Evolutionary conservation across 2,329 filamentous ascomycete genomes (phyloP).

Genomic region (Penicillium italicum): DNA sequence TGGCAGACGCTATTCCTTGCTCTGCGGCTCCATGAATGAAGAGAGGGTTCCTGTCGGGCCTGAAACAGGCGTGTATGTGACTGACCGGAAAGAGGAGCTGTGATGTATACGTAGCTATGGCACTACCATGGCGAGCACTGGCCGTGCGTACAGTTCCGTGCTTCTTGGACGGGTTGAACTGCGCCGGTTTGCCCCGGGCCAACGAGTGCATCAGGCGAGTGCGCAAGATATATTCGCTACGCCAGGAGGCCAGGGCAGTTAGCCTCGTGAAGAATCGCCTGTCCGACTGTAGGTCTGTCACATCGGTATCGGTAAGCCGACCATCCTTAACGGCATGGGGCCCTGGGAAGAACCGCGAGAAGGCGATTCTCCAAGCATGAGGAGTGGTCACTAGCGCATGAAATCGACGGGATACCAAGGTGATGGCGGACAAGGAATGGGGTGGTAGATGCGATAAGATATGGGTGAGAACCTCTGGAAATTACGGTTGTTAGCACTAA

Average conservation of each 20-base stretch:
- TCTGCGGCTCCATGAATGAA: slow-evolving; percentile 83
- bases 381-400: slow-evolving; percentile 83
- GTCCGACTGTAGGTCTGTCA: slow-evolving; percentile 63
- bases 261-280: slow-evolving; percentile 77
- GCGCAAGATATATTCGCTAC: slow-evolving; percentile 88
- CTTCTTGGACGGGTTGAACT: slow-evolving; percentile 50
- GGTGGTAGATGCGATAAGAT: slow-evolving; percentile 86
- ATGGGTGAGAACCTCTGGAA: slow-evolving; percentile 82
- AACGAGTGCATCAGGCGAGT: slow-evolving; percentile 80
- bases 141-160: slow-evolving; percentile 52
- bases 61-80: slow-evolving; percentile 74
- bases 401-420: slow-evolving; percentile 83
- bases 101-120: slow-evolving; percentile 81
- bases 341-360: slow-evolving; percentile 84
- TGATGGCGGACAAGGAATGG: slow-evolving; percentile 74
- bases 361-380: slow-evolving; percentile 90
- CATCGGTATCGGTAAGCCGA: slow-evolving; percentile 46
- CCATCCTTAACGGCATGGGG: slow-evolving; percentile 54
- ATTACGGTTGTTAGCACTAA: slow-evolving; percentile 5
- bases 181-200: slow-evolving; percentile 69
- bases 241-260: slow-evolving; percentile 83
- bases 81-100: slow-evolving; percentile 76
- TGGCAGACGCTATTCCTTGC: slow-evolving; percentile 71
- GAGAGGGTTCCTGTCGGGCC: slow-evolving; percentile 67
- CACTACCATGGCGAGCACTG: slow-evolving; percentile 63